phyloP scores from a whole-genome alignment of 345 rosid species.

The Citrus reticulata region DNA sequence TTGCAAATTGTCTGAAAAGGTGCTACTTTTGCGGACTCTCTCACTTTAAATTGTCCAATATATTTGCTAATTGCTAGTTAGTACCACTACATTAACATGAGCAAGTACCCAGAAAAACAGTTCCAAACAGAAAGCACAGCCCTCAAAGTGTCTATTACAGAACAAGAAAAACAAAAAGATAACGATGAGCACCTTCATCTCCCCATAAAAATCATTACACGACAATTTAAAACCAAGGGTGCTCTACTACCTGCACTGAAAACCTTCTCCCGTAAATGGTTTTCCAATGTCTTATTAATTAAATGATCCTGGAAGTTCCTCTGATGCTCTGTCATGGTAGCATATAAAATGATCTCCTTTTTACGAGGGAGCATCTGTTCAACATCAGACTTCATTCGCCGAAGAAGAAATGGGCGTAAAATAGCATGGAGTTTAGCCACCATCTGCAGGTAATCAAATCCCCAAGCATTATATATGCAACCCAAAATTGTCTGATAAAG shows the following conservation, averaged over 20 bases:
- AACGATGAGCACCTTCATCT: background rate
- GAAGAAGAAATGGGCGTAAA: slow-evolving; percentile 91
- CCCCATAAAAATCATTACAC: background rate
- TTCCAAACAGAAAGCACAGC: background rate
- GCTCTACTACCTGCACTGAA: slow-evolving; percentile 37
- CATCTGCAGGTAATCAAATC: slow-evolving; percentile 44
- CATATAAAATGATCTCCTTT: slow-evolving; percentile 90
- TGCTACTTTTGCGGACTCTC: background rate
- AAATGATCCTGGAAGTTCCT: slow-evolving; percentile 87
- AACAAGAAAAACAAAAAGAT: background rate
- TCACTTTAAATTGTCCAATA: background rate
- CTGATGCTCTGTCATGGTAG: slow-evolving; percentile 81
- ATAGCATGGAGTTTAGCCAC: slow-evolving; percentile 92
- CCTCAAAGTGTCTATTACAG: background rate
- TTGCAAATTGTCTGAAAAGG: background rate
- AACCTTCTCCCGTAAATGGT: slow-evolving; percentile 43
- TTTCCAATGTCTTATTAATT: slow-evolving; percentile 65
- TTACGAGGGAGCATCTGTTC: slow-evolving; percentile 87
- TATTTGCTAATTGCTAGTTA: background rate
- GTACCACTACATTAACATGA: background rate
- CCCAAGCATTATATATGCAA: slow-evolving; percentile 3
- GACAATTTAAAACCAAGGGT: background rate
- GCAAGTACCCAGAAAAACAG: background rate
- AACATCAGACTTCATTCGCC: slow-evolving; percentile 92
- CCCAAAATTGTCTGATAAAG: slow-evolving; percentile 2